Evolutionary conservation across 768 basidiomycete genomes (phyloP), one percentile per base, ranked within the genome.

Genomic region (Amanita subjunquillea): DNA sequence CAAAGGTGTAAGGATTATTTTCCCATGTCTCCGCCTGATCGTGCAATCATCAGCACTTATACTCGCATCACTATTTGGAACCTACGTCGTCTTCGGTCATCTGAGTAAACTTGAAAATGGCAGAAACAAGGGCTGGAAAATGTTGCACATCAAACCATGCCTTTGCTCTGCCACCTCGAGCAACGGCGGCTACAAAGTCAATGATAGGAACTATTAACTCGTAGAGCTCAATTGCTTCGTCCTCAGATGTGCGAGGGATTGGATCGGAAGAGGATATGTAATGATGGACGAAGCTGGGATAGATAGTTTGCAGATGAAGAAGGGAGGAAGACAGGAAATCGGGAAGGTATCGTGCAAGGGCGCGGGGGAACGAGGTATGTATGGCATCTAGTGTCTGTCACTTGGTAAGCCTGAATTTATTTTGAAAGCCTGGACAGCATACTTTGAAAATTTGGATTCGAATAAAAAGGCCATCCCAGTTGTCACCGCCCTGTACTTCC

Each of bases 21-120:
- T 82, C 79, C 95, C 95, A 98, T 13, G 81, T 85, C 29, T 93
- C 91, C 62, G 93, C 92, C 92, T 97, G 56, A 10, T 43, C 39
- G 20, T 29, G 27, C 37, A 46, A 38, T 27, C 25, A 54, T 50
- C 46, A 55, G 50, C 53, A 7, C 4, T 5, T 5, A 34, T 34
- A n/a, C 20, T 37, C 17, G 40, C 13, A 1, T 54, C 15, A 34
- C 45, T 9, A 57, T 25, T 13, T 15, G 38, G 22, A 20, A 69
- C 82, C 55, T 62, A 92, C 93, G 62, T 97, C 90, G 54, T 95
- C 91, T 13, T 79, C 75, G 0, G 92, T 92, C 76, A 99, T 94
- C 63, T 93, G 91, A 12, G 80, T 73, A 66, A 85, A 89, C 20
- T 72, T 77, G 55, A 94, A 78, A 2, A 88, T 70, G 3, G 72